A percentile compares a stretch with the other conserved stretches of the same genome.
Evolutionary conservation across 257 asterid species (phyloP).

Genomic region (Ocimum tenuiflorum): DNA sequence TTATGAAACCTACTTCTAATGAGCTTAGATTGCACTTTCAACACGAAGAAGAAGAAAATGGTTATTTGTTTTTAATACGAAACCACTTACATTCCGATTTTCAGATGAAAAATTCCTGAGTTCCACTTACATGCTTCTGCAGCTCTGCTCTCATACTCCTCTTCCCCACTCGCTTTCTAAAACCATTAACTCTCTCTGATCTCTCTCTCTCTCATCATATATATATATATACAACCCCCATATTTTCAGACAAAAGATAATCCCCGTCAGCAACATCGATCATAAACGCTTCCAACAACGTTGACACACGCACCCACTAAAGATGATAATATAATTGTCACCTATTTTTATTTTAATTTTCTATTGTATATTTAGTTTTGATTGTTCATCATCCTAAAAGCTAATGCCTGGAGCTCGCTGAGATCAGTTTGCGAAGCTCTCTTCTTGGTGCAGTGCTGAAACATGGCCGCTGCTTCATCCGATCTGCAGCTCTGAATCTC

Average conservation of each 20-base stretch:
- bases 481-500: slow-evolving; percentile 30
- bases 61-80: neutral
- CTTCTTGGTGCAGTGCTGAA: slow-evolving; percentile 35
- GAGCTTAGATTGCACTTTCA: neutral
- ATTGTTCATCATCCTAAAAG: slow-evolving; percentile 71
- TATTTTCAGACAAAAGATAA: neutral
- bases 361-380: slow-evolving; percentile 17
- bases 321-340: neutral
- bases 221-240: slow-evolving; percentile 14
- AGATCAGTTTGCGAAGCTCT: slow-evolving; percentile 60
- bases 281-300: neutral
- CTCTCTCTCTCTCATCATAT: neutral
- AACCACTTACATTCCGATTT: neutral
- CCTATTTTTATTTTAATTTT: neutral
- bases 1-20: too few species aligned
- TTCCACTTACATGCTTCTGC: neutral
- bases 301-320: neutral
- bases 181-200: neutral
- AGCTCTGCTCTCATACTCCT: neutral
- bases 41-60: too few species aligned
- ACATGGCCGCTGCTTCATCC: slow-evolving; percentile 12
- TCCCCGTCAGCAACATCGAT: neutral
- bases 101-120: neutral
- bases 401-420: slow-evolving; percentile 80
- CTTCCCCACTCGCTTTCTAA: neutral